Evolutionary conservation across 1,284 basidiomycete genomes (phyloP).

Genomic region (Trichosporon inkin): DNA sequence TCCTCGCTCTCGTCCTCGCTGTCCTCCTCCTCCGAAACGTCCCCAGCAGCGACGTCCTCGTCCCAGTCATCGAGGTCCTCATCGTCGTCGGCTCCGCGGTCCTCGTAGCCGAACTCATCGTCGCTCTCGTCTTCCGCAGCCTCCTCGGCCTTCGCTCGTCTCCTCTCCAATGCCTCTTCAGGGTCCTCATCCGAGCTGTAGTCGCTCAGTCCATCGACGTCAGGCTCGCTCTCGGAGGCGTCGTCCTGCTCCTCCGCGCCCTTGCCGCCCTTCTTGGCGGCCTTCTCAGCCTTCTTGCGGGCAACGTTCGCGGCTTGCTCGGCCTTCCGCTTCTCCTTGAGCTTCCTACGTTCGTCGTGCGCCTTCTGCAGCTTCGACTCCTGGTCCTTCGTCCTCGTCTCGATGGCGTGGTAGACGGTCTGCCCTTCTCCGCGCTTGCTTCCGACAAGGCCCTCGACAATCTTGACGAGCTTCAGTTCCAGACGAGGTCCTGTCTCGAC

Average conservation of each 20-base stretch:
- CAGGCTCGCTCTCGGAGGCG: conserved; percentile 48
- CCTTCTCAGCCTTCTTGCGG: conserved; percentile 61
- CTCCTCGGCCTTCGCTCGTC: conserved; percentile 31
- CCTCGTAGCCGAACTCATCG: conserved; percentile 46
- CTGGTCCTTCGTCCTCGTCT: conserved; percentile 69
- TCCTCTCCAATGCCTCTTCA: conserved; percentile 45
- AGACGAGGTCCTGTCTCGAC: conserved; percentile 94
- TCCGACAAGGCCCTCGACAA: conserved; percentile 87
- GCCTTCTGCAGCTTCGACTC: conserved; percentile 61
- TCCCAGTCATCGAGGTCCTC: conserved; percentile 53
- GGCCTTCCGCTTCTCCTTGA: conserved; percentile 69
- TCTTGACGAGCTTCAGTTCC: conserved; percentile 89
- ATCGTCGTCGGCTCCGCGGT: conserved; percentile 58
- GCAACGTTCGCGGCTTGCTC: conserved; percentile 85
- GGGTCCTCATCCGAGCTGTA: conserved; percentile 48
- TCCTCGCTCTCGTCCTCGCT: conserved; percentile 36
- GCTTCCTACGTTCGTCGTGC: conserved; percentile 68
- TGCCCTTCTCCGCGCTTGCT: conserved; percentile 61
- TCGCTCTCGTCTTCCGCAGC: conserved; percentile 43
- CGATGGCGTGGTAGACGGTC: conserved; percentile 87
- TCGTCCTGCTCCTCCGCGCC: conserved; percentile 43
- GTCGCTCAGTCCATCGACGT: conserved; percentile 49
- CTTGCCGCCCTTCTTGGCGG: conserved; percentile 33
- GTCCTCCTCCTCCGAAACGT: conserved; percentile 49
- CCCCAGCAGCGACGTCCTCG: conserved; percentile 51